Evolutionary conservation across 345 rosid species (phyloP), one percentile per base, ranked within the genome.

Genomic region (Lepidium africanum): DNA sequence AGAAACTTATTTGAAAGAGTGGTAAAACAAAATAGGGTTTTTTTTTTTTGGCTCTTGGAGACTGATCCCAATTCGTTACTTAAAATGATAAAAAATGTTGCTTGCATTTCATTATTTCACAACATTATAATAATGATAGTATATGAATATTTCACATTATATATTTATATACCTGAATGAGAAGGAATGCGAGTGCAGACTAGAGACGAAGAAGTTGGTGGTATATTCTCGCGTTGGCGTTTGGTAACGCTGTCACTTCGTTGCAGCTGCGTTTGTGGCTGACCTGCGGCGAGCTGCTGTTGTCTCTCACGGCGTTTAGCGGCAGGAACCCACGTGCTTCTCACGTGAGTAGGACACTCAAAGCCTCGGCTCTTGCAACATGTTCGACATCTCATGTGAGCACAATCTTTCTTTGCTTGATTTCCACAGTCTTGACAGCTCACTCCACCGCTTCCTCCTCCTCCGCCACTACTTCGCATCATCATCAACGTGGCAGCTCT

Each of bases 241-340:
- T 84, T 87, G 0, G 78, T 40, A 12, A 75, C 37, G 54, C 48
- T 76, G 10, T 79, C 82, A 49, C 49, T 61, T 70, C 75, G 79
- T 35, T 27, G 41, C 5, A 9, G 27, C 14, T 51, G 72, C 62
- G 73, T 47, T 16, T 59, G 80, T 17, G 77, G 77, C 21, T 82
- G 91, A 76, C 77, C 57, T 58, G 83, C 65, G 38, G 62, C 74
- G 46, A 76, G 3, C 3, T 70, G 79, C 43, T 78, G 81, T 41
- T 84, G 96, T 42, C 89, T 68, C 62, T 90, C 97, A 1, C 96
- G 86, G 82, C 97, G 90, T 64, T 73, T 88, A 0, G 96, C 71
- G 5, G 97, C 96, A 9, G 97, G 89, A 70, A 90, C 95, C 97
- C 97, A 90, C 11, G 97, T 90, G 81, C 96, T 88, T 63, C 81